Conservation (phyloP, 441 rosid genomes). For the Lagerstroemia fauriei region DNA sequence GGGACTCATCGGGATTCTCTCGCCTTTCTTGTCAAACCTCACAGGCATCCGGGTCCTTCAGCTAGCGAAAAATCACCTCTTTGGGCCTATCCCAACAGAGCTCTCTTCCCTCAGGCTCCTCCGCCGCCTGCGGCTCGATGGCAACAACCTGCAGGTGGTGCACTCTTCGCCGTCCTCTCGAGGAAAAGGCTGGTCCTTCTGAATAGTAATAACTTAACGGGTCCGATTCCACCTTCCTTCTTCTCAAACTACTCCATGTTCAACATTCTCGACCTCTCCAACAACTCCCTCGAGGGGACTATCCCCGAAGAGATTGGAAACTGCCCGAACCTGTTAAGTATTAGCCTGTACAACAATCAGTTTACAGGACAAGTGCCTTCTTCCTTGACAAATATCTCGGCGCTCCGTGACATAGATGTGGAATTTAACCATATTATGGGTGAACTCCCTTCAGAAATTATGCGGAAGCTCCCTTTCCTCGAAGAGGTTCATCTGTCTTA, state of each 20-base stretch:
- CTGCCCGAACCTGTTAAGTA: slow-evolving; percentile 36
- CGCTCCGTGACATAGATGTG: slow-evolving; percentile 38
- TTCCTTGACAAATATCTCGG: slow-evolving; percentile 42
- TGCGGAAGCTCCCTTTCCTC: slow-evolving; percentile 33
- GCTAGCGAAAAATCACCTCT: slow-evolving; percentile 33
- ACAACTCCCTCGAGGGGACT: slow-evolving; percentile 40
- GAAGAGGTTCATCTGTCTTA: slow-evolving; percentile 42
- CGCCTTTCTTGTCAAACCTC: slow-evolving; percentile 38
- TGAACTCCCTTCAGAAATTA: slow-evolving; percentile 44
- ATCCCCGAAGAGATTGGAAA: slow-evolving; percentile 47
- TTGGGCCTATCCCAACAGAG: slow-evolving; percentile 34
- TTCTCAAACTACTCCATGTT: slow-evolving; percentile 52
- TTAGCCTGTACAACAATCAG: slow-evolving; percentile 48
- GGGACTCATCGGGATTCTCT: slow-evolving; percentile 30
- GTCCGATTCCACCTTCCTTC: slow-evolving; percentile 45
- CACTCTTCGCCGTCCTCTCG: slow-evolving; percentile 30
- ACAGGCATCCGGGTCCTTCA: slow-evolving; percentile 32
- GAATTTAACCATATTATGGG: slow-evolving; percentile 45
- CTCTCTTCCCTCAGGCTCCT: slow-evolving; percentile 37
- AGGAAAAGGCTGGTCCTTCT: slow-evolving; percentile 33
- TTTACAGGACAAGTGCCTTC: slow-evolving; percentile 45
- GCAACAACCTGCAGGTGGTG: slow-evolving; percentile 33
- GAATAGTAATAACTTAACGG: slow-evolving; percentile 35
- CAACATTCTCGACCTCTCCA: slow-evolving; percentile 43
- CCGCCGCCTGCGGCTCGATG: slow-evolving; percentile 15